These are phyloP conservation scores for Cordyceps tenuipes DNA, from an alignment of 2,329 filamentous ascomycete genomes.

Conservation along the genomic window DNA sequence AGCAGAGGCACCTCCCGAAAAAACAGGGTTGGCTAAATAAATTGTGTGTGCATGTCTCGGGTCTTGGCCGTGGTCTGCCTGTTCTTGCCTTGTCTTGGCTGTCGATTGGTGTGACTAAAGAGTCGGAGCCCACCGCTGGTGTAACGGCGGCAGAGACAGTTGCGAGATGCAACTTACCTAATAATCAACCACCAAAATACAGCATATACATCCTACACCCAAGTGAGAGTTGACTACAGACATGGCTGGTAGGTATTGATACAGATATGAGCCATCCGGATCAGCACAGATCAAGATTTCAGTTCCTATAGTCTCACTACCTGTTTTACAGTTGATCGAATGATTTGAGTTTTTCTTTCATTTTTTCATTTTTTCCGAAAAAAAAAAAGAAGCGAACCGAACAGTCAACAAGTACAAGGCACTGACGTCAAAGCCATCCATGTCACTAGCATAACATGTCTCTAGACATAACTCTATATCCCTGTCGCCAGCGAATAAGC, in stretches of 20 bases:
- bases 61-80: constrained; percentile 3
- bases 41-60: constrained; percentile 5
- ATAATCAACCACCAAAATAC: too few species aligned
- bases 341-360: neutral
- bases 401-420: too few species aligned
- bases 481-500: neutral
- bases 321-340: neutral
- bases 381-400: too few species aligned
- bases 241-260: neutral
- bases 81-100: too few species aligned
- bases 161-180: neutral
- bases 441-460: neutral
- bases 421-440: neutral
- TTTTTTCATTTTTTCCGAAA: too few species aligned
- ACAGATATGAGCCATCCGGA: neutral
- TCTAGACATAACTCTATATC: neutral
- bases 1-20: neutral
- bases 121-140: neutral
- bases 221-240: too few species aligned
- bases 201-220: too few species aligned
- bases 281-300: neutral
- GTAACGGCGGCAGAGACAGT: neutral
- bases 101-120: neutral
- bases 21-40: neutral
- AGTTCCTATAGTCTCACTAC: neutral